Base-by-base conservation (phyloP, 2,329 filamentous ascomycete species). In the Fusarium sp. region DNA sequence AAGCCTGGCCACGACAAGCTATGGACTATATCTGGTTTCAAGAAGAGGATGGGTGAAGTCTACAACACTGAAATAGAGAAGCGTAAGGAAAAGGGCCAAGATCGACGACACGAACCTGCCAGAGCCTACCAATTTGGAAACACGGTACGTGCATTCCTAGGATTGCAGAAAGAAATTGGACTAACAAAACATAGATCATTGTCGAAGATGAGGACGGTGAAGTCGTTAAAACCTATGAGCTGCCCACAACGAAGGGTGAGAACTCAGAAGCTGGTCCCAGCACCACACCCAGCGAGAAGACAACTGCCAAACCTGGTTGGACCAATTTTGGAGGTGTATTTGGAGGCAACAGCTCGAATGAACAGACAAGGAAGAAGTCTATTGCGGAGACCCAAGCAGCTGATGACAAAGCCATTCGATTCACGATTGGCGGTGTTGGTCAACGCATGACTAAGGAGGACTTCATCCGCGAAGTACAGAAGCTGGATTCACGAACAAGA, bases 141-240 rank as follows among this genome's bases (percentile, higher is more conserved):
- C 80, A 95, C 89, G 48, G 90, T 91, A 85, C 81, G 88, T 81
- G 51, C 7, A 24, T n/a, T 24, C 10, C 5, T 20, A 11, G 10
- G 14, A 26, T 26, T 26, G 24, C 24, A 26, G 24, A 26, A 26
- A 26, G 24, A 26, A 26, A 26, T 26, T 26, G 24, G 24, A 26
- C 80, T 85, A 78, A 85, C 77, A 20, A n/a, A 17, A 3, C 18
- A 59, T 24, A 94, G 85, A 94, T 97, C 73, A 96, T 97, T 79
- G 93, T 97, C 22, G 94, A 97, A 83, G 93, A 97, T 71, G 92
- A 93, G 81, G 92, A 95, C 76, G 94, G 94, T 48, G 94, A 97
- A 80, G 94, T 97, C 38, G 89, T 97, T 80, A 95, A 95, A 84
- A 91, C 93, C 64, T 95, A 95, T 79, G 91, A 95, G 72, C 88